Conservation (phyloP, 2,329 filamentous ascomycete species). For the Cladosporium sp. region DNA sequence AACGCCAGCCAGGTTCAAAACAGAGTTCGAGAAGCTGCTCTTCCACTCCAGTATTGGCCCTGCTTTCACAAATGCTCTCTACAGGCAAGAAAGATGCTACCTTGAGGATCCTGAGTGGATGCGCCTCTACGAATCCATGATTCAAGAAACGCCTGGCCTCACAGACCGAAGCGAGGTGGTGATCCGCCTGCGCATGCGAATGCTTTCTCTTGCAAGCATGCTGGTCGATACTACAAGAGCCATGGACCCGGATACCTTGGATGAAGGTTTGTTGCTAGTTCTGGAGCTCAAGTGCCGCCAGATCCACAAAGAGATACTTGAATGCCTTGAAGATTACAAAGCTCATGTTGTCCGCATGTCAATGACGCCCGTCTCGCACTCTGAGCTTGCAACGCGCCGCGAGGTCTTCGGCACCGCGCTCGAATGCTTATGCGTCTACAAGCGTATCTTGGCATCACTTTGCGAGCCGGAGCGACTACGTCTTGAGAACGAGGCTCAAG, state of each 20-base stretch:
- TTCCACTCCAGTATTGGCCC: slow-evolving; percentile 32
- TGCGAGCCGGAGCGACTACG: slow-evolving; percentile 17
- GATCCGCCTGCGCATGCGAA: slow-evolving; percentile 19
- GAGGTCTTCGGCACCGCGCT: slow-evolving; percentile 21
- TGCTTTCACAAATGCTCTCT: slow-evolving; percentile 23
- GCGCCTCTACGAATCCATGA: slow-evolving; percentile 18
- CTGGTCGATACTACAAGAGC: slow-evolving; percentile 17
- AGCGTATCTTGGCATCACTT: slow-evolving; percentile 19
- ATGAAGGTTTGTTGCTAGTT: background rate
- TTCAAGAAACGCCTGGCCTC: slow-evolving; percentile 13
- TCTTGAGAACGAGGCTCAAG: slow-evolving; percentile 27
- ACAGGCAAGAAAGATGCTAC: slow-evolving; percentile 24
- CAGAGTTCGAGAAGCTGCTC: slow-evolving; percentile 33
- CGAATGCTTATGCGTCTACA: slow-evolving; percentile 19
- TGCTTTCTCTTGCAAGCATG: slow-evolving; percentile 19
- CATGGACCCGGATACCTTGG: slow-evolving; percentile 10
- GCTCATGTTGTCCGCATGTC: slow-evolving; percentile 18
- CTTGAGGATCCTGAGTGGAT: slow-evolving; percentile 29
- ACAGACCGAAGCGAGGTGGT: slow-evolving; percentile 20
- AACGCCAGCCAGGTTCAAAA: slow-evolving; percentile 25
- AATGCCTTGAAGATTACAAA: slow-evolving; percentile 23
- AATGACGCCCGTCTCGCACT: slow-evolving; percentile 12
- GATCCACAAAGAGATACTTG: slow-evolving; percentile 14
- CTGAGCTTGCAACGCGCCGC: slow-evolving; percentile 19
- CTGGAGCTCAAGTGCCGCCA: slow-evolving; percentile 11